Evolutionary conservation across 257 asterid genomes (phyloP), one percentile per base, ranked within the genome.

Genomic region (Parsonsia alboflavescens): DNA sequence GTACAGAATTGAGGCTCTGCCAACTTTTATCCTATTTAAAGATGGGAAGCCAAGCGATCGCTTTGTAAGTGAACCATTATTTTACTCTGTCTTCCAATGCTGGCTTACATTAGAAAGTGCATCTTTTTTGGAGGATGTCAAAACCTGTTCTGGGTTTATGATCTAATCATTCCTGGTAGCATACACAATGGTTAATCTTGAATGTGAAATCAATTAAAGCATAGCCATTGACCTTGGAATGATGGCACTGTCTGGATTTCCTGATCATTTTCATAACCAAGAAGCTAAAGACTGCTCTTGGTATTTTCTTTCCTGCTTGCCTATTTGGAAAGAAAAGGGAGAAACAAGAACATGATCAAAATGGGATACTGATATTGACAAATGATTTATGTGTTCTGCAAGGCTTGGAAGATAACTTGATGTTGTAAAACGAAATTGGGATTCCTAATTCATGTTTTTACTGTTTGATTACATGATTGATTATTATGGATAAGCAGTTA

Each of bases 11-110:
- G 87, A 86, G 80, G 99, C 99, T 45, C 82, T 94, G 72, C 99
- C 99, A 50, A 94, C 99, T 71, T 92, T 94, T 85, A 89, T 92
- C 74, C 70, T 94, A 81, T 94, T 94, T n/a, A 90, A 87, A 84
- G 89, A 90, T 82, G 98, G 99, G 73, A 74, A 94, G 78, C 97
- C 97, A 7, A 82, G 16, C 12, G 96, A 89, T 52, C 98, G 99
- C 73, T 92, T 94, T 84, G 99, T 94, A 88, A 92, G 99, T 85
- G 69, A 49, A 64, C 28, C 39, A 33, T 1, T 53, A 15, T 68
- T 72, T 73, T 39, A 8, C 17, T 36, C 13, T 8, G 49, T 63
- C 0, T 41, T 36, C 61, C 39, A 39, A 24, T 28, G 0, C 53
- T 56, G 46, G 8, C 57, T 63, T 26, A 21, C 30, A 15, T 66